Base-by-base conservation (phyloP, 2,329 filamentous ascomycete genomes). In the Paraconiothyrium brasiliense region DNA sequence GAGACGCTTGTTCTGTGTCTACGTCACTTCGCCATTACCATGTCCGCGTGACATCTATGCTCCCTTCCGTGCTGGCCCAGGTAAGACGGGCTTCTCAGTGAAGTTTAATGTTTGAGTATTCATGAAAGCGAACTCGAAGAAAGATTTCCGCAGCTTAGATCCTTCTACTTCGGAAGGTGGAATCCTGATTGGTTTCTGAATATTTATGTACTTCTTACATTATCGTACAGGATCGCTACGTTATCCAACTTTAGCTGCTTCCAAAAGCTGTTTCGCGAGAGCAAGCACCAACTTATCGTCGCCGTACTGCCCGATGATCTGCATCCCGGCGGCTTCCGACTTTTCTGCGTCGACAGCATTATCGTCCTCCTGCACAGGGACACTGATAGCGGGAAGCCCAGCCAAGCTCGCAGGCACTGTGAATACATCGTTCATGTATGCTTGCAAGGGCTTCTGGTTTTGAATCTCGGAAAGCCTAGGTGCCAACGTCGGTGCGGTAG, bases 391-490 rank as follows among this genome's bases (percentile, higher is more conserved):
- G 3, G 95, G 95, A 58, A 99, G 81, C 0, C 95, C 95, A 0
- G 94, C 95, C 67, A 99, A 82, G 79, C 93, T 97, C 2, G 94
- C 93, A 1, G 95, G 95, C 1, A 99, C 94, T 0, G 95, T 98
- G 71, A 98, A 94, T 1, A 98, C 90, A 79, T 99, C 95, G 72
- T 95, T 97, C 83, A 92, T 91, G 74, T 97, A 98, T 1, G 86
- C 86, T 70, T 94, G 89, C n/a, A 97, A 80, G 0, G 85, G 79
- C 16, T 80, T 77, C 76, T 87, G 83, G 10, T 77, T 71, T 62
- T 81, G 70, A 37, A 95, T 75, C 6, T 89, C 84, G 3, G 84
- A 81, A 7, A 95, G 75, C 7, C 78, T 82, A 0, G 93, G 93
- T 9, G 94, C 87, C 16, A 88, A 82, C 0, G 90, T 92, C 1